phyloP scores from a whole-genome alignment of 225 moss, liverwort and hornwort genomes.

The Physcomitrium patens region DNA sequence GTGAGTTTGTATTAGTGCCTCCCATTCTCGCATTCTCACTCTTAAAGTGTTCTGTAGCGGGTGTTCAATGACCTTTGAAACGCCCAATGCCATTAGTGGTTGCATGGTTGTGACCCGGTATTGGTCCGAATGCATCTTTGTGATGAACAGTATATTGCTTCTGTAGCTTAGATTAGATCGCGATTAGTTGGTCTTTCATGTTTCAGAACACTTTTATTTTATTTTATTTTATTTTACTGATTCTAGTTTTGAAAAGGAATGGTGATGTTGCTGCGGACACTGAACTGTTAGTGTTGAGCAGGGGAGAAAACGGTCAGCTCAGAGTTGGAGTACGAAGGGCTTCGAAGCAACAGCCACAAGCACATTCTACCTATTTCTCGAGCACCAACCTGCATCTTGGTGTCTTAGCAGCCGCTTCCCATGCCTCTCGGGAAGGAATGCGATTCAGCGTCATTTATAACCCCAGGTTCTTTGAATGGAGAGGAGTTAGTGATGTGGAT shows the following conservation, averaged over 20 bases:
- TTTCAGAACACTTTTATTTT: too few species aligned
- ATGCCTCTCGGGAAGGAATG: conserved; percentile 55
- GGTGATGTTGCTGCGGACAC: not conserved
- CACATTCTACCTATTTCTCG: conserved; percentile 53
- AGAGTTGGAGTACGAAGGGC: conserved; percentile 83
- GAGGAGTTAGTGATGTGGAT: not conserved
- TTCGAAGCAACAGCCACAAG: conserved; percentile 52
- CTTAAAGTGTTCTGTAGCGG: not conserved
- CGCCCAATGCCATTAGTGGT: too few species aligned
- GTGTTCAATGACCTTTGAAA: too few species aligned
- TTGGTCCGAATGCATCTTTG: not conserved
- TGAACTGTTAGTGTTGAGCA: conserved; percentile 29
- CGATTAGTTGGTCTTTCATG: conserved; percentile 5
- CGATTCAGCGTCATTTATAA: conserved; percentile 75
- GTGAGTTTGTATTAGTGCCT: conserved; percentile 33
- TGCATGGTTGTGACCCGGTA: not conserved
- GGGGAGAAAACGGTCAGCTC: conserved; percentile 80
- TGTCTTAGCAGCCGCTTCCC: conserved; percentile 79
- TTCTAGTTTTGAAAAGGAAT: too few species aligned
- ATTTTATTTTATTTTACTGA: too few species aligned
- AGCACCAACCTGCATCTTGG: conserved; percentile 77
- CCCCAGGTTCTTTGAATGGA: conserved; percentile 56
- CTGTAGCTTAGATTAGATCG: too few species aligned
- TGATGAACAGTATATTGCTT: not conserved
- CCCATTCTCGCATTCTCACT: not conserved